phyloP scores from a whole-genome alignment of 805 yeast genomes.

The Candida corydali region DNA sequence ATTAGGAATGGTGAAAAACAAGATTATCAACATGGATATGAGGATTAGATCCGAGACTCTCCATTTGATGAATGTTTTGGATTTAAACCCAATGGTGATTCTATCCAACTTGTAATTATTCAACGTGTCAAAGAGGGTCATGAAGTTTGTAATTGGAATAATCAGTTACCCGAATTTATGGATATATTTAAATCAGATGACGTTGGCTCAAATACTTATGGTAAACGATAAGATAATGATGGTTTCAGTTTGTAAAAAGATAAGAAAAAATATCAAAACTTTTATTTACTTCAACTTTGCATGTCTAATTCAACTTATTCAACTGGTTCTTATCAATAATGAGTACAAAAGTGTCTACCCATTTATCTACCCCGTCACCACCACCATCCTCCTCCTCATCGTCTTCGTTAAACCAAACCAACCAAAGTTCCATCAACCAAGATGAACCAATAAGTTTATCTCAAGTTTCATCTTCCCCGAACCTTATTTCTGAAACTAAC shows the following conservation, averaged over 20 bases:
- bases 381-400: constrained; percentile 2
- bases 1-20: constrained; percentile 19
- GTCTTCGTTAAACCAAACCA: neutral
- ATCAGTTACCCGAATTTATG: no score
- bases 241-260: no score
- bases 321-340: no score
- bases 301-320: no score
- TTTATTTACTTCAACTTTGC: no score
- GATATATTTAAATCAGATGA: no score
- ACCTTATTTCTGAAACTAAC: neutral
- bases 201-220: no score
- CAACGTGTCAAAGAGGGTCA: no score
- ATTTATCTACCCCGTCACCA: neutral
- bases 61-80: constrained; percentile 21
- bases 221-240: no score
- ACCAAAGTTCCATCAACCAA: constrained; percentile 1
- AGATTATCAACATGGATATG: constrained; percentile 18
- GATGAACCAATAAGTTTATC: no score
- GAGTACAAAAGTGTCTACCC: constrained; percentile 1
- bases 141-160: no score
- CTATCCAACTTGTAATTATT: constrained; percentile 16
- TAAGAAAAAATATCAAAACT: no score
- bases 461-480: neutral
- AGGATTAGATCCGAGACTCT: constrained; percentile 21
- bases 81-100: constrained; percentile 22